These are phyloP conservation scores for Colletotrichum incanum DNA, from an alignment of 2,329 filamentous ascomycete species.

Conservation along the genomic window DNA sequence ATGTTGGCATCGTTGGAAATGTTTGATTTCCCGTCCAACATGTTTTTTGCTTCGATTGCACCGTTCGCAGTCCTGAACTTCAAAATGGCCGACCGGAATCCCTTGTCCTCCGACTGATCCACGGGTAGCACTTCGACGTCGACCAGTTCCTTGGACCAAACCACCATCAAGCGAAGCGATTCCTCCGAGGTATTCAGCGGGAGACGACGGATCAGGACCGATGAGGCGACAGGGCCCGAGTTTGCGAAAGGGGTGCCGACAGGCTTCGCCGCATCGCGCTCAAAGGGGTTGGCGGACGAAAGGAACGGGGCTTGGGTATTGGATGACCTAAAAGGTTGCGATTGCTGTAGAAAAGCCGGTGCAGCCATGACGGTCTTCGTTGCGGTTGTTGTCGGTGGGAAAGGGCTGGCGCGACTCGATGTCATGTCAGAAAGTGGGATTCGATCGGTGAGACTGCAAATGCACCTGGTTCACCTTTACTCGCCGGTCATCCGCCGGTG, in stretches of 20 bases:
- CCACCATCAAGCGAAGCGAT: conserved; percentile 69
- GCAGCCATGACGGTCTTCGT: conserved; percentile 61
- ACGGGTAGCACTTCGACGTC: conserved; percentile 66
- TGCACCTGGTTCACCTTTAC: conserved; percentile 45
- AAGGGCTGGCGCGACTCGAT: conserved; percentile 53
- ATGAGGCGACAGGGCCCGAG: conserved; percentile 54
- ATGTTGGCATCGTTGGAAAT: conserved; percentile 66
- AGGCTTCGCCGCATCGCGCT: conserved; percentile 60
- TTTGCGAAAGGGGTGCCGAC: conserved; percentile 58
- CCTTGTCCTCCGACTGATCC: conserved; percentile 65
- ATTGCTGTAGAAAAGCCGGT: conserved; percentile 59
- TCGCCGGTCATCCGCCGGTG: conserved; percentile 51
- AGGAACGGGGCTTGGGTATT: conserved; percentile 53
- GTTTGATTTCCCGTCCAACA: conserved; percentile 70
- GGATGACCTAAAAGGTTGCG: conserved; percentile 59
- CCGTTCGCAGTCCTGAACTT: conserved; percentile 68
- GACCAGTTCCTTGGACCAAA: conserved; percentile 71
- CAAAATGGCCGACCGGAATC: conserved; percentile 67
- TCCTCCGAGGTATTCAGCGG: conserved; percentile 69
- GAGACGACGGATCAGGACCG: conserved; percentile 69
- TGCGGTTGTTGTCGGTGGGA: conserved; percentile 48
- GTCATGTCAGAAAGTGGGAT: conserved; percentile 43
- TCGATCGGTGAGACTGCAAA: conserved; percentile 48
- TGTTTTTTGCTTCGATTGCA: conserved; percentile 70
- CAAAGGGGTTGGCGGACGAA: conserved; percentile 54